Evolutionary conservation across 495 filamentous ascomycete species (phyloP).

Genomic region (Tuber brumale): DNA sequence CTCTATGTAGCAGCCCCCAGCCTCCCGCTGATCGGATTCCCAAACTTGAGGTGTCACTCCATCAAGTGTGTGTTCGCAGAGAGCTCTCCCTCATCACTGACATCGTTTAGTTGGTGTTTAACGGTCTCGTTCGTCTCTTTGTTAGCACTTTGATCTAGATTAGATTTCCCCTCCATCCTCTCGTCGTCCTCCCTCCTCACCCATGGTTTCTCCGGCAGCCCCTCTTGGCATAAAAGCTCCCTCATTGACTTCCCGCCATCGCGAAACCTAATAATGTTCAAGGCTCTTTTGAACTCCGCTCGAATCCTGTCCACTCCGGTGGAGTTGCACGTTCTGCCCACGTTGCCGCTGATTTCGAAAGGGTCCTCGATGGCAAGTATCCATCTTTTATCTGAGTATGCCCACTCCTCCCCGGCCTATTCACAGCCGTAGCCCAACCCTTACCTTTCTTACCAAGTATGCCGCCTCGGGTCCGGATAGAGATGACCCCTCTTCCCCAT

Average conservation of each 20-base stretch:
- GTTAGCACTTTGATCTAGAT: neutral
- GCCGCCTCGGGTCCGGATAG: constrained; percentile 62
- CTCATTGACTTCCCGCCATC: constrained; percentile 32
- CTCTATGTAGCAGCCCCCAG: neutral
- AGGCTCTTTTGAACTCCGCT: constrained; percentile 71
- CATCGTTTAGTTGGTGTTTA: neutral
- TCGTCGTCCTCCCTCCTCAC: constrained; percentile 28
- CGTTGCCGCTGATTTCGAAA: constrained; percentile 75
- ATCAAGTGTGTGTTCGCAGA: neutral
- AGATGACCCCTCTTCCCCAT: constrained; percentile 65
- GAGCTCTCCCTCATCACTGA: neutral
- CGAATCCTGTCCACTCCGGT: constrained; percentile 59
- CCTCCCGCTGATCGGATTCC: neutral
- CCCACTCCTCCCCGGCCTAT: constrained; percentile 37
- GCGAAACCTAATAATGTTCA: constrained; percentile 52
- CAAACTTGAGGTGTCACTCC: neutral
- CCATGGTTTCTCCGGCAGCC: constrained; percentile 32
- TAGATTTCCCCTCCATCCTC: constrained; percentile 1
- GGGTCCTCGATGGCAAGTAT: constrained; percentile 87
- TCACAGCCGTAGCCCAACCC: constrained; percentile 68
- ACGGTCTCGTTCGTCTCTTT: neutral
- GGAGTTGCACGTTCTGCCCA: constrained; percentile 71
- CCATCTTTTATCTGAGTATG: constrained; percentile 53
- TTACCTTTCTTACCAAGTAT: constrained; percentile 63
- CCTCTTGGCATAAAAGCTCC: constrained; percentile 37